These are phyloP conservation scores for Filobasidium wieringae DNA, from an alignment of 768 basidiomycete species.

Conservation along the genomic window DNA sequence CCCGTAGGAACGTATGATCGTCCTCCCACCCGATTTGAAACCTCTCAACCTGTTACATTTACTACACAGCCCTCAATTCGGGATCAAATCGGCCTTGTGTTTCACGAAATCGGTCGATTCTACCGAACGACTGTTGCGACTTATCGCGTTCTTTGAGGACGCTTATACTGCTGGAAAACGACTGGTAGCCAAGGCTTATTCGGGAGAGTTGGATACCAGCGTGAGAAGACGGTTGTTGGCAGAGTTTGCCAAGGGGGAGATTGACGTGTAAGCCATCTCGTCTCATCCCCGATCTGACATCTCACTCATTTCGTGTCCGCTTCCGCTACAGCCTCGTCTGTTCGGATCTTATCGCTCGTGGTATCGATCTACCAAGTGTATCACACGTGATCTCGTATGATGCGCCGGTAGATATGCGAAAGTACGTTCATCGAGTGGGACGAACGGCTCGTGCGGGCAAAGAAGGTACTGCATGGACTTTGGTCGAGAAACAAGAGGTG, in stretches of 20 bases:
- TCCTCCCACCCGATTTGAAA: conserved; percentile 66
- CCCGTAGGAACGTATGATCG: conserved; percentile 69
- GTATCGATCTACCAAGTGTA: conserved; percentile 86
- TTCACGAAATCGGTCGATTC: conserved; percentile 98
- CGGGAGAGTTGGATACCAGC: conserved; percentile 62
- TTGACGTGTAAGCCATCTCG: conserved; percentile 57
- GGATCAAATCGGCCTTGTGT: conserved; percentile 61
- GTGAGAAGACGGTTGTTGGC: conserved; percentile 70
- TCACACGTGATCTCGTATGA: conserved; percentile 92
- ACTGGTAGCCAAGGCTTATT: conserved; percentile 58
- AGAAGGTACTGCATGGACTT: conserved; percentile 77
- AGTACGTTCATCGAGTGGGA: conserved; percentile 95
- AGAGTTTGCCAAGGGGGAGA: conserved; percentile 64
- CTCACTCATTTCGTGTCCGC: not conserved
- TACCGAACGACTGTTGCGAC: conserved; percentile 62
- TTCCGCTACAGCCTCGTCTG: conserved; percentile 61
- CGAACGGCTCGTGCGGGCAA: conserved; percentile 89
- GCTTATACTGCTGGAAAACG: conserved; percentile 33
- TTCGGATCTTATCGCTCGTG: conserved; percentile 89
- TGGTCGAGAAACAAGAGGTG: conserved; percentile 75
- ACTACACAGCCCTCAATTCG: conserved; percentile 46
- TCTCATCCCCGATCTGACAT: not conserved
- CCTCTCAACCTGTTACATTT: conserved; percentile 83
- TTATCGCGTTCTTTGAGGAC: conserved; percentile 70
- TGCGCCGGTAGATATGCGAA: conserved; percentile 89